phyloP scores from a whole-genome alignment of 345 rosid species.

The Mercurialis annua region DNA sequence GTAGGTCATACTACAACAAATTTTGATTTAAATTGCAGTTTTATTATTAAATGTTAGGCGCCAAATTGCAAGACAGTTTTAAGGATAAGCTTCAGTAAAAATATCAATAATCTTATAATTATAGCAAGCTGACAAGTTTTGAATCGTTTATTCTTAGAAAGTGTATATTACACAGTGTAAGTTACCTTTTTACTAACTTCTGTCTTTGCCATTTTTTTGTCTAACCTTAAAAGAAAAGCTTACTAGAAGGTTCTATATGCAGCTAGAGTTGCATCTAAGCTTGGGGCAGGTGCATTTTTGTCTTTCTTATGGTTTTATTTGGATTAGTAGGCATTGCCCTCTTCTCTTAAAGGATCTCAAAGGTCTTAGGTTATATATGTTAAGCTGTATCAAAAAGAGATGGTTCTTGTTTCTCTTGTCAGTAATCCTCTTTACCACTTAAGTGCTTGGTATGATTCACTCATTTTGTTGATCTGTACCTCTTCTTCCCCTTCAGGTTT shows the following conservation, averaged over 20 bases:
- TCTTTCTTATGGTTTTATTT: neutral
- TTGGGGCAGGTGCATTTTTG: neutral
- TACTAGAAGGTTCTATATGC: neutral
- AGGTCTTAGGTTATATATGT: too few species aligned
- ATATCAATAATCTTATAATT: too few species aligned
- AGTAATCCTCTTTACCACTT: neutral
- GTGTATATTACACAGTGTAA: too few species aligned
- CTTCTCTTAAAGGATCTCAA: too few species aligned
- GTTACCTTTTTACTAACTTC: too few species aligned
- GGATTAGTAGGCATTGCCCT: neutral
- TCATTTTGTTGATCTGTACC: neutral
- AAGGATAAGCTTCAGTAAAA: too few species aligned
- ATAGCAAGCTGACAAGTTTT: too few species aligned
- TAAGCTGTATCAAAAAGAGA: neutral
- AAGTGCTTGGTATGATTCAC: neutral
- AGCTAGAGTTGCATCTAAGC: neutral
- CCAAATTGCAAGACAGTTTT: too few species aligned
- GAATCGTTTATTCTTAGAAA: too few species aligned
- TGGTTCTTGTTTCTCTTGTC: slow-evolving; percentile 1
- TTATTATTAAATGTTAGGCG: too few species aligned
- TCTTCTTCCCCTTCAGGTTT: slow-evolving; percentile 54
- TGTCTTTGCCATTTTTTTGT: neutral
- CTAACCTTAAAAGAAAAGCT: neutral
- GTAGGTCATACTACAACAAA: too few species aligned
- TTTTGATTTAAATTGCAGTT: too few species aligned